phyloP scores from a whole-genome alignment of 345 rosid genomes.

The Clarkia xantiana region DNA sequence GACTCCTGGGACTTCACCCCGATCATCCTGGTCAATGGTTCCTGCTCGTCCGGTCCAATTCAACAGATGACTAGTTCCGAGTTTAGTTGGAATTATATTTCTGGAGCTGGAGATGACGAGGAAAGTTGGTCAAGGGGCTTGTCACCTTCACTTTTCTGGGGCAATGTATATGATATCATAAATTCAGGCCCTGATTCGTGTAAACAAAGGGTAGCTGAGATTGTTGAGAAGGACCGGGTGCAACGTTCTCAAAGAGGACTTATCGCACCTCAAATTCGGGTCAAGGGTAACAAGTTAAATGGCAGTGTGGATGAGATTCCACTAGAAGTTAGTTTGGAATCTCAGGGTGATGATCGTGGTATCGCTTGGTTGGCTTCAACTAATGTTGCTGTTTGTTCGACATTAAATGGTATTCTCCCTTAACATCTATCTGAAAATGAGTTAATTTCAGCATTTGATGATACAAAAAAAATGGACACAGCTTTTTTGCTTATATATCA shows the following conservation, averaged over 20 bases:
- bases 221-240: constrained; percentile 74
- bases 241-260: constrained; percentile 65
- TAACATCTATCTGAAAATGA: neutral
- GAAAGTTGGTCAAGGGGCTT: constrained; percentile 97
- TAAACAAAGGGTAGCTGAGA: constrained; percentile 75
- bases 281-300: constrained; percentile 20
- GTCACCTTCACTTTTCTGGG: constrained; percentile 69
- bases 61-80: constrained; percentile 40
- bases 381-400: constrained; percentile 44
- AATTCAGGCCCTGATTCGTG: constrained; percentile 57
- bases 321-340: constrained; percentile 10
- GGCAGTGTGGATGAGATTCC: constrained; percentile 7
- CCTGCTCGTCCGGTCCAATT: constrained; percentile 29
- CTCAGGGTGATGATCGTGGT: constrained; percentile 15
- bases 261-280: constrained; percentile 48
- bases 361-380: constrained; percentile 63
- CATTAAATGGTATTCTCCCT: constrained; percentile 44
- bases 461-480: neutral
- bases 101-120: constrained; percentile 98
- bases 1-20: constrained; percentile 91
- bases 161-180: constrained; percentile 50
- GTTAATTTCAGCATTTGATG: too few species aligned
- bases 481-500: neutral
- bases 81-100: constrained; percentile 86
- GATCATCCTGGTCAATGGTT: constrained; percentile 69